phyloP scores from a whole-genome alignment of 495 filamentous ascomycete species.

The Thozetella sp. region DNA sequence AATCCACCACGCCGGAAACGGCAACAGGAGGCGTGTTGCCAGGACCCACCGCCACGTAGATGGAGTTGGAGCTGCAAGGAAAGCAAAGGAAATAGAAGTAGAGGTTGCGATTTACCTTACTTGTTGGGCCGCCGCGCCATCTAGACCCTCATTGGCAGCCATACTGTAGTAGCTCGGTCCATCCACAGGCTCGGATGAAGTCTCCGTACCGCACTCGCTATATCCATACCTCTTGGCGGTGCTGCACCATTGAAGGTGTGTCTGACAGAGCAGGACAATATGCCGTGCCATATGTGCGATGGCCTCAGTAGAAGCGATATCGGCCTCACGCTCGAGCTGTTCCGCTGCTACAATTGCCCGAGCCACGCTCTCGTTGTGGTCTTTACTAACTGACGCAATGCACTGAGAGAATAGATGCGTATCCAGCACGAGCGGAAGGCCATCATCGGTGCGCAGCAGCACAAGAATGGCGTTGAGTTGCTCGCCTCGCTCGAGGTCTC shows the following conservation, averaged over 20 bases:
- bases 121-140: no score
- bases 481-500: constrained; percentile 18
- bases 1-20: no score
- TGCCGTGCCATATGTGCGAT: constrained; percentile 6
- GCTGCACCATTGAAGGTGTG: constrained; percentile 16
- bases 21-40: no score
- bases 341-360: constrained; percentile 9
- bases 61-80: no score
- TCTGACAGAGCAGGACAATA: constrained; percentile 15
- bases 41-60: no score
- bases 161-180: no score
- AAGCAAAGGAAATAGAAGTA: no score
- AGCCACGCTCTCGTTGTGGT: constrained; percentile 13
- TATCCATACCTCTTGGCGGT: constrained; percentile 16
- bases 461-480: constrained; percentile 18
- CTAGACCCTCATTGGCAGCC: no score
- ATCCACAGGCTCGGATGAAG: no score
- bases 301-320: background rate
- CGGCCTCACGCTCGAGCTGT: constrained; percentile 4
- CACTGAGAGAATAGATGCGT: background rate
- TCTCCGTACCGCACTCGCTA: no score
- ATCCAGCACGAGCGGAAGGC: background rate
- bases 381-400: constrained; percentile 5
- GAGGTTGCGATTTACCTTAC: no score
- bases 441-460: background rate